Evolutionary conservation across 1,139 yeast genomes (phyloP).

Genomic region (Blastobotrys raffinosifermentans): DNA sequence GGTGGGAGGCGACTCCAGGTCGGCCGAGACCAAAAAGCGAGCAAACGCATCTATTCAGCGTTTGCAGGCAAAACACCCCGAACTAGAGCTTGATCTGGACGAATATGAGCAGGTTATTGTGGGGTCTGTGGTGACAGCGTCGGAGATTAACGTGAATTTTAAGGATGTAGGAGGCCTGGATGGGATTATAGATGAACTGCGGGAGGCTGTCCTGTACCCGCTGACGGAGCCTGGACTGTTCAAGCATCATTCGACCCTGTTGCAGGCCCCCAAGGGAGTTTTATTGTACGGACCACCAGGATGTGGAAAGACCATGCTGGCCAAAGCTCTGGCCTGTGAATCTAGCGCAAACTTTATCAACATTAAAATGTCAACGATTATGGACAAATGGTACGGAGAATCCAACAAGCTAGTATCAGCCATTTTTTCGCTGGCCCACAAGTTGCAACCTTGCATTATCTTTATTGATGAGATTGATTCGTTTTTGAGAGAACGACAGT

Average conservation of each 20-base stretch:
- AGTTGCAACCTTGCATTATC: slow-evolving; percentile 89
- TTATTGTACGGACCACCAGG: slow-evolving; percentile 95
- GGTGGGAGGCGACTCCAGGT: slow-evolving; percentile 20
- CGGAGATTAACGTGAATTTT: slow-evolving; percentile 70
- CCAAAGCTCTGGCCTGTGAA: slow-evolving; percentile 90
- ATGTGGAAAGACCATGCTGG: slow-evolving; percentile 96
- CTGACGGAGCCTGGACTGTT: slow-evolving; percentile 47
- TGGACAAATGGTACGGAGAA: slow-evolving; percentile 99
- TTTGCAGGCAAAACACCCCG: slow-evolving; percentile 55
- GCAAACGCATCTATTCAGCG: slow-evolving; percentile 58
- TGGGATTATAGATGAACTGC: slow-evolving; percentile 69
- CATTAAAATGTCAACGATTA: slow-evolving; percentile 86
- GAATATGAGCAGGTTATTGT: slow-evolving; percentile 75
- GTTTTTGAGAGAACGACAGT: slow-evolving; percentile 77
- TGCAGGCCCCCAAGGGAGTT: slow-evolving; percentile 93
- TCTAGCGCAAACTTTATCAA: slow-evolving; percentile 90
- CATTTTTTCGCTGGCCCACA: slow-evolving; percentile 80
- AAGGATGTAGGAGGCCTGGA: slow-evolving; percentile 87
- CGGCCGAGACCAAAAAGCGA: slow-evolving; percentile 55
- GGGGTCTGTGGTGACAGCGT: slow-evolving; percentile 76
- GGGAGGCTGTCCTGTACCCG: slow-evolving; percentile 86
- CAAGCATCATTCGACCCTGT: slow-evolving; percentile 37
- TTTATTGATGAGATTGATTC: slow-evolving; percentile 97
- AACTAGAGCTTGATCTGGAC: slow-evolving; percentile 52
- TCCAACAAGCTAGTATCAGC: slow-evolving; percentile 93